These are phyloP conservation scores for Chlorella sp. DNA, from an alignment of 139 green algal genomes.

Conservation along the genomic window DNA sequence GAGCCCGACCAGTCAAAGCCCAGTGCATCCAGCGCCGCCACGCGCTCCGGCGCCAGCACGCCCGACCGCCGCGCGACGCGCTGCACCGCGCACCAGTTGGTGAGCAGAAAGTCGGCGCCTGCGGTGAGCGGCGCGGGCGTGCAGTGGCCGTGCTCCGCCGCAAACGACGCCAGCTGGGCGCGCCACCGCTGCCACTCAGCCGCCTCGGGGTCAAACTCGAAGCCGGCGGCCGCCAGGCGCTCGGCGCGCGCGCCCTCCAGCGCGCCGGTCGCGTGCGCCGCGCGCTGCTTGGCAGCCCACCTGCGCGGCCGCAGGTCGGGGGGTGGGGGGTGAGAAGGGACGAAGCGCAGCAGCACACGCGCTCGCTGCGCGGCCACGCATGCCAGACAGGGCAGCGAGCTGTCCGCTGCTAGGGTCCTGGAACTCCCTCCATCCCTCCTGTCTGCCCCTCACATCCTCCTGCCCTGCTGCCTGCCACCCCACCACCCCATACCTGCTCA, in stretches of 20 bases:
- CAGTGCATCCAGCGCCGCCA: conserved; percentile 48
- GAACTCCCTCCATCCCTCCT: too few relatives aligned
- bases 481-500: too few relatives aligned
- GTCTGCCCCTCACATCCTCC: too few relatives aligned
- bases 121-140: conserved; percentile 43
- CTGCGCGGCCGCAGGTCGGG: too few relatives aligned
- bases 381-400: too few relatives aligned
- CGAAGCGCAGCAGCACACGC: too few relatives aligned
- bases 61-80: conserved; percentile 57
- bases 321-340: too few relatives aligned
- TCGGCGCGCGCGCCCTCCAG: conserved; percentile 10
- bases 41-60: conserved; percentile 42
- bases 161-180: conserved; percentile 49
- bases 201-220: conserved; percentile 65
- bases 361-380: too few relatives aligned
- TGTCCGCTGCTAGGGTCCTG: too few relatives aligned
- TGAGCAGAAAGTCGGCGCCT: conserved; percentile 50
- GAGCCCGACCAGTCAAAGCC: conserved; percentile 76
- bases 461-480: too few relatives aligned
- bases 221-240: conserved; percentile 43
- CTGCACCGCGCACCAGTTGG: conserved; percentile 76
- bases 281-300: conserved; percentile 67
- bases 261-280: conserved; percentile 19
- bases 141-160: conserved; percentile 49
- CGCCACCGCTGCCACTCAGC: conserved; percentile 79